A percentile compares a stretch with the other conserved stretches of the same genome.
These are phyloP conservation scores for Trichosporon coremiiforme DNA, from an alignment of 1,284 basidiomycete species.

Conservation along the genomic window DNA sequence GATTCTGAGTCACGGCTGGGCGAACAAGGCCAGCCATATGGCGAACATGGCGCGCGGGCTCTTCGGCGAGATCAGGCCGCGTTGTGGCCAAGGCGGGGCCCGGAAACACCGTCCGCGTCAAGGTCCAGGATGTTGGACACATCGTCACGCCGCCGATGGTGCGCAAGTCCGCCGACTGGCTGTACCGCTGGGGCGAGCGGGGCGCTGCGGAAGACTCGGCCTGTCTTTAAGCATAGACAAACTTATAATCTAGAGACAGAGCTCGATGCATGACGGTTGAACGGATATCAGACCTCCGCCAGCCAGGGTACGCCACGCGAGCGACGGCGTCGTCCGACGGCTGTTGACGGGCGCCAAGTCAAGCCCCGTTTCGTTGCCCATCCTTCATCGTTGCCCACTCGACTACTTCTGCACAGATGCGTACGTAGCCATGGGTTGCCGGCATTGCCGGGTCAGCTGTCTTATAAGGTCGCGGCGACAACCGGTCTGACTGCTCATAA, in stretches of 20 bases:
- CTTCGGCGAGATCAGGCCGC: conserved; percentile 35
- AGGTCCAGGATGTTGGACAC: conserved; percentile 43
- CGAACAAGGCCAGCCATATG: conserved; percentile 42
- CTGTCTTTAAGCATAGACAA: background rate
- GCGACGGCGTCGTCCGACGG: background rate
- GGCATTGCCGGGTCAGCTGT: background rate
- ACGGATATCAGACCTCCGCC: background rate
- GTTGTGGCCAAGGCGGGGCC: conserved; percentile 1
- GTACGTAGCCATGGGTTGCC: background rate
- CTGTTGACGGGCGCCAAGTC: background rate
- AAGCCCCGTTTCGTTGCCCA: background rate
- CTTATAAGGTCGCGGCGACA: background rate
- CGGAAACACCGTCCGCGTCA: background rate
- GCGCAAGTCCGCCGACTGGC: conserved; percentile 47
- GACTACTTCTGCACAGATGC: background rate
- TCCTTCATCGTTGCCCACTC: background rate
- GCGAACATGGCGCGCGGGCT: conserved; percentile 42
- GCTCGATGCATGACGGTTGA: background rate
- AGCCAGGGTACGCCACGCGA: background rate
- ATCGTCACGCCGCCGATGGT: conserved; percentile 54
- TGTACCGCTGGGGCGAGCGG: conserved; percentile 44
- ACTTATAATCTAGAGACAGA: background rate
- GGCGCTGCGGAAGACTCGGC: background rate
- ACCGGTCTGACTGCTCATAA: background rate
- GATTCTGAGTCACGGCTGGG: conserved; percentile 38